These are phyloP conservation scores for Metschnikowia drakensbergensis DNA, from an alignment of 805 yeast genomes.

Conservation along the genomic window DNA sequence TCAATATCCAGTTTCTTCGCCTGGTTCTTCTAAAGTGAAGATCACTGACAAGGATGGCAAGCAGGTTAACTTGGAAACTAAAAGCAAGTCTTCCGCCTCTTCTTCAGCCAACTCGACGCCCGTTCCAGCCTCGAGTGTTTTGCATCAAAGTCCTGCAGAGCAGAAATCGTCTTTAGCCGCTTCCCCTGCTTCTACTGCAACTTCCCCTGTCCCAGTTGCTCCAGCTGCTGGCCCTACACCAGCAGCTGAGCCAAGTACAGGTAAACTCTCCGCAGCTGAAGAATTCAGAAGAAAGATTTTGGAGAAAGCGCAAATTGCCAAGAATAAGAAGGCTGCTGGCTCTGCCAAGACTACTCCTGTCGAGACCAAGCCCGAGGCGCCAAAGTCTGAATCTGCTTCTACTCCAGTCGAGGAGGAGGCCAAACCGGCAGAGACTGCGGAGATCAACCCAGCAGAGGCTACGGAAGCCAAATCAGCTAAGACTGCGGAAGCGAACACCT, in stretches of 20 bases:
- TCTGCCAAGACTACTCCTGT: conserved; percentile 7
- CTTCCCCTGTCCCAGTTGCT: conserved; percentile 5
- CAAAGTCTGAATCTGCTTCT: background rate
- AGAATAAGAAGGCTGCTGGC: conserved; percentile 17
- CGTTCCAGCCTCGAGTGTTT: conserved; percentile 28
- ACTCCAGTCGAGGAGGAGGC: background rate
- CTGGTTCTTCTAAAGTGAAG: conserved; percentile 27
- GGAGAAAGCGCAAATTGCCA: conserved; percentile 25
- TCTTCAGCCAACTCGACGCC: conserved; percentile 29
- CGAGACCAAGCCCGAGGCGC: background rate
- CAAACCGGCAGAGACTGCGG: background rate
- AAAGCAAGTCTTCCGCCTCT: conserved; percentile 28
- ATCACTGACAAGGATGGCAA: conserved; percentile 43
- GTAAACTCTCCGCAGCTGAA: conserved; percentile 26
- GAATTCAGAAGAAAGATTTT: conserved; percentile 35
- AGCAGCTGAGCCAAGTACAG: conserved; percentile 12
- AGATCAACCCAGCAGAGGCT: background rate
- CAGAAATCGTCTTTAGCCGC: conserved; percentile 5
- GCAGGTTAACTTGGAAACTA: conserved; percentile 40
- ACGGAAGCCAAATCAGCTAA: no score
- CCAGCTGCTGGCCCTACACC: conserved; percentile 14
- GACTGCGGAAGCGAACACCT: no score
- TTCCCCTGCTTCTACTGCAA: conserved; percentile 13
- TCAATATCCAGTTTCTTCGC: conserved; percentile 12
- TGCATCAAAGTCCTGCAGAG: conserved; percentile 4